These are phyloP conservation scores for Penicillium canescens DNA, from an alignment of 495 filamentous ascomycete genomes.

Conservation along the genomic window DNA sequence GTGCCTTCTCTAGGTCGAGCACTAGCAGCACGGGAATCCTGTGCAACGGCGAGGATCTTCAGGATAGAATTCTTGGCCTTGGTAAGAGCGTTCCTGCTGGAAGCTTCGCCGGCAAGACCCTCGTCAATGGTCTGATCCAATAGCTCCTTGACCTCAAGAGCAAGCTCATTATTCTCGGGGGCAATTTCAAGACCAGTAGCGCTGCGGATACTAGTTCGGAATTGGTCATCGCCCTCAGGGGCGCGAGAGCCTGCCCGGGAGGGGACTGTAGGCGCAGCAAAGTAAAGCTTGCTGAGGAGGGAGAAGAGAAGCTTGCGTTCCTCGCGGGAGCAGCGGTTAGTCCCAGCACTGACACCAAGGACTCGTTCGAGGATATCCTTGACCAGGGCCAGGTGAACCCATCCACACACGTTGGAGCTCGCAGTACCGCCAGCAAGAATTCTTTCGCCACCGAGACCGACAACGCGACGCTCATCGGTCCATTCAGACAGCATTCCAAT, in stretches of 20 bases:
- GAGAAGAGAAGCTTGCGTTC: slow-evolving; percentile 80
- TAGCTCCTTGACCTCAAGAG: slow-evolving; percentile 47
- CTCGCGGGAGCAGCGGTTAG: slow-evolving; percentile 60
- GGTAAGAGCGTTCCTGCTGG: slow-evolving; percentile 71
- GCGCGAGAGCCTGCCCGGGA: slow-evolving; percentile 39
- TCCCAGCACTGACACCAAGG: slow-evolving; percentile 27
- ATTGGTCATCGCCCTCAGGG: slow-evolving; percentile 40
- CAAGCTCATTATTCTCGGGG: slow-evolving; percentile 36
- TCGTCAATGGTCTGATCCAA: slow-evolving; percentile 69
- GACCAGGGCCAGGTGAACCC: slow-evolving; percentile 47
- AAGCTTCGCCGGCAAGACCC: slow-evolving; percentile 67
- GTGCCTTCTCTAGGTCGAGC: slow-evolving; percentile 36
- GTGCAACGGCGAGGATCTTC: slow-evolving; percentile 46
- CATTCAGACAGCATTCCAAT: slow-evolving; percentile 85
- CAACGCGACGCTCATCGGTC: slow-evolving; percentile 90
- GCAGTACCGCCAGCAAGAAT: slow-evolving; percentile 53
- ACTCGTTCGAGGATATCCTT: slow-evolving; percentile 39
- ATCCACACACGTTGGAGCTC: slow-evolving; percentile 51
- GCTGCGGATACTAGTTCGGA: slow-evolving; percentile 42
- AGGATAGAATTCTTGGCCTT: slow-evolving; percentile 68
- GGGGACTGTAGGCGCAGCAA: slow-evolving; percentile 55
- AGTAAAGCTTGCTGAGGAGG: slow-evolving; percentile 79
- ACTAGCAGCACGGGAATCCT: slow-evolving; percentile 35
- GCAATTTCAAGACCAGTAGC: slow-evolving; percentile 35
- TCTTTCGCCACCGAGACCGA: slow-evolving; percentile 62